Conservation (phyloP, 768 basidiomycete species). For the Russula sp. region DNA sequence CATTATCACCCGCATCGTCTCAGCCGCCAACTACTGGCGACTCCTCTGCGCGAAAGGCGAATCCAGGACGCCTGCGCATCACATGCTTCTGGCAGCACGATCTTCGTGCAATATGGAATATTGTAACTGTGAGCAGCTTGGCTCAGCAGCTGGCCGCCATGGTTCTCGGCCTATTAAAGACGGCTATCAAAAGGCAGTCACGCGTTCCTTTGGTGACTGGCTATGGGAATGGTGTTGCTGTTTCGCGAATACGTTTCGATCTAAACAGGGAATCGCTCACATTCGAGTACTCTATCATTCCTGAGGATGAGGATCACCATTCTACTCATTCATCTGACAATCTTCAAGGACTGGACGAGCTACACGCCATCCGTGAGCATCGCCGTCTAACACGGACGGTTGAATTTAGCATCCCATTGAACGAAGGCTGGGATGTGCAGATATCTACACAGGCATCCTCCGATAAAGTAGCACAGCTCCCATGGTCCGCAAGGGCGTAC, state of each 20-base stretch:
- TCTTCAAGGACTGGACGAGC: conserved; percentile 56
- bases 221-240: conserved; percentile 77
- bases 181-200: conserved; percentile 70
- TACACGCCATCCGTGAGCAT: conserved; percentile 62
- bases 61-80: conserved; percentile 56
- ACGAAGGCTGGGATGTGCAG: conserved; percentile 85
- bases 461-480: conserved; percentile 64
- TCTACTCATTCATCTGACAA: conserved; percentile 35
- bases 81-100: conserved; percentile 97
- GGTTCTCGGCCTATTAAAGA: conserved; percentile 75
- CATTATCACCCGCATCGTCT: conserved; percentile 39
- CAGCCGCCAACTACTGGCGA: conserved; percentile 38
- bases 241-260: conserved; percentile 78
- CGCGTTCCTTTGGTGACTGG: conserved; percentile 72
- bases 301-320: conserved; percentile 58
- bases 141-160: conserved; percentile 85
- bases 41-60: conserved; percentile 27
- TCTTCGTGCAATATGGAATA: conserved; percentile 80
- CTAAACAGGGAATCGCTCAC: conserved; percentile 78
- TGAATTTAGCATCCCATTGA: conserved; percentile 74
- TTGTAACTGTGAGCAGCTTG: conserved; percentile 60
- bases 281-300: conserved; percentile 80
- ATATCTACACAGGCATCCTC: conserved; percentile 72
- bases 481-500: conserved; percentile 66
- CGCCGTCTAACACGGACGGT: conserved; percentile 70